phyloP scores from a whole-genome alignment of 768 basidiomycete species.

The Kwoniella sp. region DNA sequence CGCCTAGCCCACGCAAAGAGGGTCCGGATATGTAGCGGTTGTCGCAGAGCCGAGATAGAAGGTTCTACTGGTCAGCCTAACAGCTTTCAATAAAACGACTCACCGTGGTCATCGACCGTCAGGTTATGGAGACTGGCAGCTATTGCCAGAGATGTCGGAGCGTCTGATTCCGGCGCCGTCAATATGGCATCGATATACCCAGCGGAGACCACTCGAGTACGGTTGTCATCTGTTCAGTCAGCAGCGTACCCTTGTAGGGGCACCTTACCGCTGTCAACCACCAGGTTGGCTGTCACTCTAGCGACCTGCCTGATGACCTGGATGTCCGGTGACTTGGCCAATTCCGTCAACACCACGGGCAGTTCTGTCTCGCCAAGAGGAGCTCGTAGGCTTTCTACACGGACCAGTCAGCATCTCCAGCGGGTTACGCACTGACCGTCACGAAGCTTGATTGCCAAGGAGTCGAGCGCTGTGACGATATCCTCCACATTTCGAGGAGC shows the following conservation, averaged over 20 bases:
- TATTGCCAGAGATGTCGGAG: neutral
- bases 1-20: neutral
- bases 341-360: neutral
- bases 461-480: neutral
- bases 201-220: neutral
- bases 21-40: neutral
- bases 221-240: slow-evolving; percentile 15
- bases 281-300: slow-evolving; percentile 15
- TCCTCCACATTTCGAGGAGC: too few relatives aligned
- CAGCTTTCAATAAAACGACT: neutral
- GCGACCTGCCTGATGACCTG: slow-evolving; percentile 6
- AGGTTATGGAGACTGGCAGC: slow-evolving; percentile 17
- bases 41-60: neutral
- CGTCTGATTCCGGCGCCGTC: neutral
- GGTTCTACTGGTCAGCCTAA: neutral
- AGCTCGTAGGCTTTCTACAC: neutral
- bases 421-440: neutral
- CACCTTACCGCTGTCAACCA: slow-evolving; percentile 10
- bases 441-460: neutral
- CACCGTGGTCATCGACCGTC: neutral
- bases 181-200: slow-evolving; percentile 9
- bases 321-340: neutral
- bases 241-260: neutral
- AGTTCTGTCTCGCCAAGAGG: slow-evolving; percentile 5
- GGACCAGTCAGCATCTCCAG: neutral